phyloP scores from a whole-genome alignment of 2,329 filamentous ascomycete genomes.

The Hypoxylon sp. region DNA sequence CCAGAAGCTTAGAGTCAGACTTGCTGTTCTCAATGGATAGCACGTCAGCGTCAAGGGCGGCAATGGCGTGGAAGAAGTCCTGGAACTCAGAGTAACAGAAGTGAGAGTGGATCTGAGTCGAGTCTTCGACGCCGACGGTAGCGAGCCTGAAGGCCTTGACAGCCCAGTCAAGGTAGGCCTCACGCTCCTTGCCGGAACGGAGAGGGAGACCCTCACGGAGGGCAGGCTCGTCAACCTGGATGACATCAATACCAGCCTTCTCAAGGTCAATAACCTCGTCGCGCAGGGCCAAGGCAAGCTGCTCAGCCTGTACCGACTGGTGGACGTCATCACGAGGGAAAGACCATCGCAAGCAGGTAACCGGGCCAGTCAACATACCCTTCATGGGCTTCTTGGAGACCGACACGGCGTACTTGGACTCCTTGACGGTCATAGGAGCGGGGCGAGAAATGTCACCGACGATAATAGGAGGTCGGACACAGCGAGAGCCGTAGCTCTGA shows the following conservation, averaged over 20 bases:
- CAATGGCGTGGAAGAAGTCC: slow-evolving; percentile 99
- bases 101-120: slow-evolving; percentile 99
- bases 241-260: slow-evolving; percentile 95
- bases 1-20: slow-evolving; percentile 98
- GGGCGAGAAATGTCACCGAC: slow-evolving; percentile 98
- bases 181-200: slow-evolving; percentile 91
- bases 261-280: slow-evolving; percentile 99
- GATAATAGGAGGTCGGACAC: slow-evolving; percentile 97
- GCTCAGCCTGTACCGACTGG: slow-evolving; percentile 98
- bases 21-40: slow-evolving; percentile 99
- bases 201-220: slow-evolving; percentile 99
- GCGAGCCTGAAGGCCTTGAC: slow-evolving; percentile 98
- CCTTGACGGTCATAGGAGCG: slow-evolving; percentile 98
- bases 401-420: slow-evolving; percentile 97
- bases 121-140: slow-evolving; percentile 92
- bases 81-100: slow-evolving; percentile 99
- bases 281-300: slow-evolving; percentile 97
- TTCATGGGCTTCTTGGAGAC: slow-evolving; percentile 99
- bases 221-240: slow-evolving; percentile 99
- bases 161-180: slow-evolving; percentile 97
- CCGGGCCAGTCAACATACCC: slow-evolving; percentile 99
- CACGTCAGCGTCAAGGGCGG: slow-evolving; percentile 96
- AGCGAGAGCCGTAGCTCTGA: slow-evolving; percentile 97
- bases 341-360: slow-evolving; percentile 99
- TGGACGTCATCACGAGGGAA: slow-evolving; percentile 99